Evolutionary conservation across 768 basidiomycete species (phyloP), one percentile per base, ranked within the genome.

Genomic region (Tricholoma sp.): DNA sequence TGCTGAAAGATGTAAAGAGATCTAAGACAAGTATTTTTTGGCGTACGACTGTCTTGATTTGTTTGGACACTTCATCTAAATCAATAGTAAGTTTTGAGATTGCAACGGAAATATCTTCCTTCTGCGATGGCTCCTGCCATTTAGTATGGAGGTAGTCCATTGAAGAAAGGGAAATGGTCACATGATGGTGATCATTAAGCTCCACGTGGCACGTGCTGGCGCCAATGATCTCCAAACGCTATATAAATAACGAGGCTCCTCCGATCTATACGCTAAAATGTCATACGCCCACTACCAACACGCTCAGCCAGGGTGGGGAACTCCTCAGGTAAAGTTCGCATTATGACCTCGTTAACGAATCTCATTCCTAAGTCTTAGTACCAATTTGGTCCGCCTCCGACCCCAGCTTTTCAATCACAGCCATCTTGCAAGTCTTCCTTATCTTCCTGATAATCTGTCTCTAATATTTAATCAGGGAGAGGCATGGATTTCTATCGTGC

Each of bases 51-150:
- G 77, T 79, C 71, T 89, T 90, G 52, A 98, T 87, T 70, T 98
- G 93, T 68, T 88, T 91, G 28, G 88, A 86, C 17, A 96, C 86
- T 69, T 98, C 94, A 39, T 98, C 96, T 57, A 98, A 88, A 0
- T 87, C 90, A 65, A 86, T 81, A 58, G 86, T 89, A 3, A 99
- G 77, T 68, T 91, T 94, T 6, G 91, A 86, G 29, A 98, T 87
- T 3, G 93, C 92, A 2, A 91, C 81, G 3, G 91, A 89, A 10
- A 97, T 88, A 62, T 98, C 96, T 58, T 94, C 92, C 67, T 86
- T 91, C 18, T 82, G 78, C 5, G 76, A 75, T 6, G 80, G 80
- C 50, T 85, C 83, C 24, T 24, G 24, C 24, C 24, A 24, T 24
- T 24, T 24, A 24, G 24, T 4, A 24, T 24, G 24, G 4, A 24